Percentiles rank a stretch among this genome's conserved stretches.
phyloP scores from a whole-genome alignment of 164 flowering plant species.

The Dillenia turbinata region DNA sequence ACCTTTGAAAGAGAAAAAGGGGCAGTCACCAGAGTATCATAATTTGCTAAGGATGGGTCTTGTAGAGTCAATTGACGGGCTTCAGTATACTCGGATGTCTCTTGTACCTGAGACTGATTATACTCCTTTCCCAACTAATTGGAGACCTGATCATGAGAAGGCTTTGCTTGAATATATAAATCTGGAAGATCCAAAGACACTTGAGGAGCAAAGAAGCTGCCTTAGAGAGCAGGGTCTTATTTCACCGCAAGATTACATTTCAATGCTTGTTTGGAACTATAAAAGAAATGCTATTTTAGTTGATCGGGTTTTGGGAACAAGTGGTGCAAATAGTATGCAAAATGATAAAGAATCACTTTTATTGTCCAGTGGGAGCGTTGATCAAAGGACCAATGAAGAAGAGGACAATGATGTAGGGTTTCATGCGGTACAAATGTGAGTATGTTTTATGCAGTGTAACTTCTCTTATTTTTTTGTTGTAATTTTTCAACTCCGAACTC shows the following conservation, averaged over 20 bases:
- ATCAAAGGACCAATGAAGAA: conserved; percentile 23
- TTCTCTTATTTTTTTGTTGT: no score
- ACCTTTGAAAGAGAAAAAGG: conserved; percentile 91
- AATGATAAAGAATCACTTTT: conserved; percentile 20
- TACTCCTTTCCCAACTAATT: conserved; percentile 67
- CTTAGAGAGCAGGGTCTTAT: conserved; percentile 72
- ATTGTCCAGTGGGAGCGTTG: conserved; percentile 19
- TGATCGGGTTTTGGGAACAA: conserved; percentile 40
- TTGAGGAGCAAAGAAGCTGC: conserved; percentile 59
- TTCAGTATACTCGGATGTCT: conserved; percentile 81
- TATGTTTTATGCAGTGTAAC: no score
- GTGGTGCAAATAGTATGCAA: conserved; percentile 8
- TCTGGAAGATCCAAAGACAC: conserved; percentile 63
- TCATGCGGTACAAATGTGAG: conserved; percentile 42
- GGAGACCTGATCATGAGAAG: conserved; percentile 94
- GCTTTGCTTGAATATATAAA: conserved; percentile 68
- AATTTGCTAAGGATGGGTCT: conserved; percentile 92
- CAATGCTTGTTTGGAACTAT: conserved; percentile 98
- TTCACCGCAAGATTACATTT: conserved; percentile 87
- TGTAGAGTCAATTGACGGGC: conserved; percentile 89
- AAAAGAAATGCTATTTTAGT: conserved; percentile 63
- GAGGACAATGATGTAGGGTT: conserved; percentile 32
- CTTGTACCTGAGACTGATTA: conserved; percentile 93
- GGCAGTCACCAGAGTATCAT: conserved; percentile 89
- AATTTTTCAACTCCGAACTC: no score